phyloP scores from a whole-genome alignment of 805 yeast species.

The Sugiyamaella chiloensis region DNA sequence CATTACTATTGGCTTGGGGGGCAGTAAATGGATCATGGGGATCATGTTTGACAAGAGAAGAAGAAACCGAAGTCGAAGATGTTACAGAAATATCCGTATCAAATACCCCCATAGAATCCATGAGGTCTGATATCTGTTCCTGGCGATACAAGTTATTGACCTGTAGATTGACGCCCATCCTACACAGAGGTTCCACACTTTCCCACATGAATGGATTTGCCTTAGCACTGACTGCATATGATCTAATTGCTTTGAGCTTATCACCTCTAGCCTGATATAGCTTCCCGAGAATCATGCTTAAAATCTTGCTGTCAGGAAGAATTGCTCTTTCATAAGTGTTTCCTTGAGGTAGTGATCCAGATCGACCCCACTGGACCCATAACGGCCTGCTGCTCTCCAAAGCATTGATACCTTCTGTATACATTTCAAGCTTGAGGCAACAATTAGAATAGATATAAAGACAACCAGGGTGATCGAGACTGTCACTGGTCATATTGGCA shows the following conservation, averaged over 20 bases:
- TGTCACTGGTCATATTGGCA: conserved; percentile 45
- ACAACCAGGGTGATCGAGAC: conserved; percentile 65
- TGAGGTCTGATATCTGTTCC: not conserved
- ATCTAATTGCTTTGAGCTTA: conserved; percentile 58
- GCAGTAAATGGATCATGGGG: conserved; percentile 17
- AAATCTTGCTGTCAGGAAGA: conserved; percentile 3
- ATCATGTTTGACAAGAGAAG: not conserved
- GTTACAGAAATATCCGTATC: not conserved
- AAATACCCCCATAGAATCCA: not conserved
- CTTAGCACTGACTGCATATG: conserved; percentile 66
- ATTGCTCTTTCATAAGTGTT: not conserved
- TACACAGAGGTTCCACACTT: conserved; percentile 72
- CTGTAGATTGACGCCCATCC: conserved; percentile 66
- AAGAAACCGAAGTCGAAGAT: not conserved
- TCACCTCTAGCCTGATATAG: conserved; percentile 59
- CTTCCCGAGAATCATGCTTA: conserved; percentile 56
- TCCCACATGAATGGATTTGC: conserved; percentile 83
- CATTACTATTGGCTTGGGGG: not conserved
- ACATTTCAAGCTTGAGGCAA: conserved; percentile 53
- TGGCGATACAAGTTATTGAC: conserved; percentile 40
- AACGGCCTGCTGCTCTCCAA: conserved; percentile 33
- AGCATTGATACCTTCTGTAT: conserved; percentile 59
- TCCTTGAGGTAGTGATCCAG: not conserved
- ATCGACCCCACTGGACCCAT: not conserved
- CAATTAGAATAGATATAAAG: conserved; percentile 69